Conservation (phyloP, 495 filamentous ascomycete genomes). For the Penicillium riverlandense region DNA sequence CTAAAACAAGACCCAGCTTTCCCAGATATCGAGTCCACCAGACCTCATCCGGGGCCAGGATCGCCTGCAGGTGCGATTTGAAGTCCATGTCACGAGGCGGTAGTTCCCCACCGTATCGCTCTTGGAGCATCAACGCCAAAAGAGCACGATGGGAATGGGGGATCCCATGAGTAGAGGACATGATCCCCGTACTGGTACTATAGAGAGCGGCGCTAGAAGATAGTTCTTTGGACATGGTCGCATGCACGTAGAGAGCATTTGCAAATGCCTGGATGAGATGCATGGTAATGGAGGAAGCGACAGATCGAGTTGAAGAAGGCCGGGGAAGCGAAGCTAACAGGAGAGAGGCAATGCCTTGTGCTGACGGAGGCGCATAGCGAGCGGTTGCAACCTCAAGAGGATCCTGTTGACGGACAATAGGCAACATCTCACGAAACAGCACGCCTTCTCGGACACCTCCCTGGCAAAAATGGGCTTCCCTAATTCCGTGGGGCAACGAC, state of each 20-base stretch:
- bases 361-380: slow-evolving; percentile 38
- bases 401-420: slow-evolving; percentile 50
- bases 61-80: slow-evolving; percentile 35
- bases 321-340: slow-evolving; percentile 39
- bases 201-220: slow-evolving; percentile 63
- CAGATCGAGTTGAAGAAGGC: slow-evolving; percentile 10
- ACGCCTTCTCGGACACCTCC: slow-evolving; percentile 82
- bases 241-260: slow-evolving; percentile 47
- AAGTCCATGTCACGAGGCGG: slow-evolving; percentile 44
- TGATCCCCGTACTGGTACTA: slow-evolving; percentile 58
- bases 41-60: slow-evolving; percentile 37
- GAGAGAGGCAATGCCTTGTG: slow-evolving; percentile 28
- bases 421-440: slow-evolving; percentile 57
- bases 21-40: slow-evolving; percentile 64
- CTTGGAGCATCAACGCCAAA: slow-evolving; percentile 66
- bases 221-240: slow-evolving; percentile 40
- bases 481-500: slow-evolving; percentile 59
- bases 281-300: slow-evolving; percentile 30
- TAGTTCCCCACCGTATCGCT: slow-evolving; percentile 66
- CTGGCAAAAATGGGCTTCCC: slow-evolving; percentile 71
- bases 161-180: slow-evolving; percentile 62
- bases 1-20: slow-evolving; percentile 19
- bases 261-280: slow-evolving; percentile 44
- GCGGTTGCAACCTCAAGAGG: slow-evolving; percentile 57
- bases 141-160: slow-evolving; percentile 64